Conservation (phyloP, 345 rosid species). For the Leavenworthia alabamica region DNA sequence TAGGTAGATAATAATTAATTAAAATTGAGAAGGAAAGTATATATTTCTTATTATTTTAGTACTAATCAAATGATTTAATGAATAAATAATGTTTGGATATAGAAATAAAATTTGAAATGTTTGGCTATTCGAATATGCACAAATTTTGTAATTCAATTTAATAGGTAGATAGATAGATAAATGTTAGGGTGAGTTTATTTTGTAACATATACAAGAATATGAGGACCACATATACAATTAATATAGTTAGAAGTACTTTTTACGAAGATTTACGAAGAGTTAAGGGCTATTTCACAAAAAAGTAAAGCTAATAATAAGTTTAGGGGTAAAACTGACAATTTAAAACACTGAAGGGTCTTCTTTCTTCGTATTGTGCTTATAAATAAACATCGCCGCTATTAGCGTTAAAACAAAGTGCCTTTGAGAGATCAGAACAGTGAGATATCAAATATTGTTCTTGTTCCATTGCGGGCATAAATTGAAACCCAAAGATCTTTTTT, state of each 20-base stretch:
- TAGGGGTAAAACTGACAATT: conserved; percentile 9
- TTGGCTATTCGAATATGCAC: no score
- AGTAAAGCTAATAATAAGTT: neutral
- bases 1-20: no score
- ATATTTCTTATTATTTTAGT: no score
- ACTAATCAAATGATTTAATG: no score
- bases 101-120: no score
- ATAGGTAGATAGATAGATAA: no score
- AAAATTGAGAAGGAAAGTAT: no score
- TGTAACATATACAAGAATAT: no score
- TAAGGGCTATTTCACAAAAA: neutral
- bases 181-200: no score
- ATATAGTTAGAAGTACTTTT: neutral
- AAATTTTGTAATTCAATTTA: no score
- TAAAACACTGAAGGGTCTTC: neutral
- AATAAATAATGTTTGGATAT: no score
- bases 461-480: conserved; percentile 44
- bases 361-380: conserved; percentile 1
- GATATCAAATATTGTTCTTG: conserved; percentile 20
- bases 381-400: conserved; percentile 4
- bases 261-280: neutral
- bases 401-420: conserved; percentile 25
- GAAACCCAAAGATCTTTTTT: conserved; percentile 1
- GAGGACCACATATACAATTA: no score
- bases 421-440: conserved; percentile 38